phyloP scores from a whole-genome alignment of 2,329 filamentous ascomycete species.

The Aspergillus sp. region DNA sequence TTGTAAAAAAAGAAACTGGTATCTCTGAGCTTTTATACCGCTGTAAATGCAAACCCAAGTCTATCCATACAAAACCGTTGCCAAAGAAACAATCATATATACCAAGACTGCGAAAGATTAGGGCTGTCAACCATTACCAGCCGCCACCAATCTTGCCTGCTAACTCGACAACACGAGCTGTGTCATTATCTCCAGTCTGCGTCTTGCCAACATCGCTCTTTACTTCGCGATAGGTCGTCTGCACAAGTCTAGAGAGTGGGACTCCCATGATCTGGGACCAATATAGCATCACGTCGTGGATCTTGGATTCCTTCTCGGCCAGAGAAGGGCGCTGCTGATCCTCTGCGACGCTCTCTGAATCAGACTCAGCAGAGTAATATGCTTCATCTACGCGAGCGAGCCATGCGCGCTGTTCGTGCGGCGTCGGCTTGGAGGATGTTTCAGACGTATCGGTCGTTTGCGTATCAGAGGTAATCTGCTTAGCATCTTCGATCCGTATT shows the following conservation, averaged over 20 bases:
- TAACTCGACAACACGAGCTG: slow-evolving; percentile 77
- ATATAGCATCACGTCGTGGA: slow-evolving; percentile 63
- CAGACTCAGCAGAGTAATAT: slow-evolving; percentile 70
- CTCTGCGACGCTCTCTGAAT: slow-evolving; percentile 37
- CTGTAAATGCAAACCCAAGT: background rate
- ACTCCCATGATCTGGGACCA: slow-evolving; percentile 71
- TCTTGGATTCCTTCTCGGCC: slow-evolving; percentile 20
- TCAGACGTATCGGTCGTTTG: slow-evolving; percentile 12
- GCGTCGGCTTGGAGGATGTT: slow-evolving; percentile 53
- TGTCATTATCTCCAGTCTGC: slow-evolving; percentile 51
- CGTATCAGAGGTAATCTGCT: slow-evolving; percentile 16
- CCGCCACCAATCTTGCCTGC: slow-evolving; percentile 88
- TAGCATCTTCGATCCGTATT: slow-evolving; percentile 78
- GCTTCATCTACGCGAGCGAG: slow-evolving; percentile 76
- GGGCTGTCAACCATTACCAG: slow-evolving; percentile 54
- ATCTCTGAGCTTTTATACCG: background rate
- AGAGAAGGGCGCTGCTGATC: slow-evolving; percentile 19
- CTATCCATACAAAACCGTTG: background rate
- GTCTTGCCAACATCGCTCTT: slow-evolving; percentile 90
- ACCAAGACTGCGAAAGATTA: background rate
- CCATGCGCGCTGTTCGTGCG: slow-evolving; percentile 81
- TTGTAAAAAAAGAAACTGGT: background rate
- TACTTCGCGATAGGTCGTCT: slow-evolving; percentile 85
- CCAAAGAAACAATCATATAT: background rate
- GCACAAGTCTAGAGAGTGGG: slow-evolving; percentile 63